Evolutionary conservation across 1,284 basidiomycete genomes (phyloP).

Genomic region (Pisolithus thermaeus): DNA sequence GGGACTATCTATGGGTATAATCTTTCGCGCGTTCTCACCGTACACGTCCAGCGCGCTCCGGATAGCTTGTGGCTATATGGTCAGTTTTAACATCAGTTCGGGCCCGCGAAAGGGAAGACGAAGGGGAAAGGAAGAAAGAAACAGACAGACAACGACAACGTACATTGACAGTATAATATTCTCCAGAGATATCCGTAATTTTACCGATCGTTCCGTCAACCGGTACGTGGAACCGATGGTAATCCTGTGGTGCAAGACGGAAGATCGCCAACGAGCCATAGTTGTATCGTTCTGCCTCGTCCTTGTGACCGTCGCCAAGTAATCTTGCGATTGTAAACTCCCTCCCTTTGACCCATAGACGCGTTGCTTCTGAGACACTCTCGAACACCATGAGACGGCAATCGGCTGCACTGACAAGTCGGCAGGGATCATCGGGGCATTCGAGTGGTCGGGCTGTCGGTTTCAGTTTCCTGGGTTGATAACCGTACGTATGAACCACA

Average conservation of each 20-base stretch:
- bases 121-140: constrained; percentile 1
- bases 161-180: constrained; percentile 92
- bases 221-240: constrained; percentile 94
- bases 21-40: constrained; percentile 88
- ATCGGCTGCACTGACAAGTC: constrained; percentile 87
- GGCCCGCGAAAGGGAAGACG: background rate
- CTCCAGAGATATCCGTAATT: constrained; percentile 77
- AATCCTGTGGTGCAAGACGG: constrained; percentile 92
- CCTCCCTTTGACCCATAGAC: constrained; percentile 95
- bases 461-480: constrained; percentile 69
- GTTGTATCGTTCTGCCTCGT: constrained; percentile 61
- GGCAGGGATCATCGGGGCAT: constrained; percentile 63
- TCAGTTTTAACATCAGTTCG: too few species aligned
- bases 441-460: constrained; percentile 76
- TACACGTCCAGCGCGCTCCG: constrained; percentile 86
- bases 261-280: constrained; percentile 84
- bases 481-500: constrained; percentile 31
- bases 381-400: constrained; percentile 94
- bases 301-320: constrained; percentile 74
- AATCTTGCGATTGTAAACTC: constrained; percentile 82
- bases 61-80: constrained; percentile 71
- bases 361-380: constrained; percentile 78
- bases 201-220: constrained; percentile 80
- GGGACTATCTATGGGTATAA: constrained; percentile 83
- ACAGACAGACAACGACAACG: constrained; percentile 24